Base-by-base conservation (phyloP, 768 basidiomycete species). In the Russula emetica region DNA sequence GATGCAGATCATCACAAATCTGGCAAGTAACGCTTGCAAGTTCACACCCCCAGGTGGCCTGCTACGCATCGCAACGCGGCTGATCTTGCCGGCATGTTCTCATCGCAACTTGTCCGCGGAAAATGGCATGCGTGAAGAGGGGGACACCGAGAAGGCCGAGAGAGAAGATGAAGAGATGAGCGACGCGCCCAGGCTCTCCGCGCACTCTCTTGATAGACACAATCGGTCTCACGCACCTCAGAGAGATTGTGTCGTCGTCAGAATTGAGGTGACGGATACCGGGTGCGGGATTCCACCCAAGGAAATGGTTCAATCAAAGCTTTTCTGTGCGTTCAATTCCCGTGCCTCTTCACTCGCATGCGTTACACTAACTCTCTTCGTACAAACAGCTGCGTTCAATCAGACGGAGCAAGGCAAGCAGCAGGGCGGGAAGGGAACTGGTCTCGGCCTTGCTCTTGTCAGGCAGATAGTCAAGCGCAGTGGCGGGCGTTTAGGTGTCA, bases 21-120 rank as follows among this genome's bases (percentile, higher is more conserved):
- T 95, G 52, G 86, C 90, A 6, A 90, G 87, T 68, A 91, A 91
- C 67, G 89, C 88, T 6, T 88, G 87, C 74, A 91, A 90, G 72
- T 92, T 90, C 68, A 91, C 89, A 1, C 83, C 85, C 2, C 70
- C 82, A 0, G 89, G 88, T 11, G 88, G 89, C 1, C 82, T 80
- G 65, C 77, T 93, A 36, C 80, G 78, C 2, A 85, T 94, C 56
- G 79, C 79, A 36, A 94, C 92, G 5, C 82, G 79, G 69, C 78
- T 91, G 28, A 68, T 90, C 14, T 66, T 81, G 0, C 75, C 70
- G 16, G 18, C 64, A 4, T 63, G 64, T 38, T 60, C 55, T 26
- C 65, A 67, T 45, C 54, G 18, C 13, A n/a, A 54, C 36, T 6
- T 32, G n/a, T 49, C 57, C 10, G 9, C 34, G 9, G 50, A 56